Evolutionary conservation across 2,329 filamentous ascomycete genomes (phyloP).

Genomic region (Nemania diffusa): DNA sequence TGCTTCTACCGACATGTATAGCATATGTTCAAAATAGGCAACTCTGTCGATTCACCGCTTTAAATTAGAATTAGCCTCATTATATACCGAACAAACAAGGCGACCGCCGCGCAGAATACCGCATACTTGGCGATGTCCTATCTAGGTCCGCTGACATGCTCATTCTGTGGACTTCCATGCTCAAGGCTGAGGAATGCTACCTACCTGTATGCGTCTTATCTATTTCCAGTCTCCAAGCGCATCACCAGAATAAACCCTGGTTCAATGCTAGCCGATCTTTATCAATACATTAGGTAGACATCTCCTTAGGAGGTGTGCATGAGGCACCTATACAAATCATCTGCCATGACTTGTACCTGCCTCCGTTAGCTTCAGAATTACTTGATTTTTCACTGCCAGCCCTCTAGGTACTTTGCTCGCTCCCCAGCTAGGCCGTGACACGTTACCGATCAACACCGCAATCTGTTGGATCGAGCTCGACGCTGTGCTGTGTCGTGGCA

Average conservation of each 20-base stretch:
- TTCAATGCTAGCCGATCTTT: background rate
- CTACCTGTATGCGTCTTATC: slow-evolving; percentile 3
- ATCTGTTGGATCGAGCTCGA: slow-evolving; percentile 4
- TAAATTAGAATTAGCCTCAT: background rate
- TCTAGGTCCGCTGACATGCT: background rate
- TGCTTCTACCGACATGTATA: background rate
- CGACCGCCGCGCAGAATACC: background rate
- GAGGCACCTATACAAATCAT: background rate
- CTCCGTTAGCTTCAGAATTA: background rate
- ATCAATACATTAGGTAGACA: background rate
- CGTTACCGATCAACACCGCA: slow-evolving; percentile 17
- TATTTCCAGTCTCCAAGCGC: slow-evolving; percentile 4
- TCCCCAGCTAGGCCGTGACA: slow-evolving; percentile 8
- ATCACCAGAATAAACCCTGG: background rate
- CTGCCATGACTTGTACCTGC: background rate
- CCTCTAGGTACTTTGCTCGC: background rate
- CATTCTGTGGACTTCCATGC: slow-evolving; percentile 15
- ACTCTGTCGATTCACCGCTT: background rate
- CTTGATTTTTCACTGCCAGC: slow-evolving; percentile 3
- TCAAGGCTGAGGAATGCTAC: slow-evolving; percentile 24
- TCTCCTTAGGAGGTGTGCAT: background rate
- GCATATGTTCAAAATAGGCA: background rate
- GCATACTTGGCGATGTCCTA: background rate
- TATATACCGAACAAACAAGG: background rate
- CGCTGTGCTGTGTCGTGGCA: slow-evolving; percentile 23